Base-by-base conservation (phyloP, 2,329 filamentous ascomycete genomes). In the Botrytis cinerea region DNA sequence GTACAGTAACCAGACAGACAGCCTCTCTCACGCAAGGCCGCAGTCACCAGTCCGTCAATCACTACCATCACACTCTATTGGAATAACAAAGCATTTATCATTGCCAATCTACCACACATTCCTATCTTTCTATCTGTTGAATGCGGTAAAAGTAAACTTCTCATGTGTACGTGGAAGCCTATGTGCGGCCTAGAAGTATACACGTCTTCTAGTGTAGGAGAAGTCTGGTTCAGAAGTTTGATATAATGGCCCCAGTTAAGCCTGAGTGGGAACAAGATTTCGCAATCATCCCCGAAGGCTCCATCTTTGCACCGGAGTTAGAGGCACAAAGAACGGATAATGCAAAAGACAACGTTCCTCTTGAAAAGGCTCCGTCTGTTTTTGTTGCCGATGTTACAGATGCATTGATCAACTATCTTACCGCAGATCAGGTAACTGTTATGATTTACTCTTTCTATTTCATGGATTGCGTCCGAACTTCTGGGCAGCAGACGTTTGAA, bases 231-330 rank as follows among this genome's bases (percentile, higher is more conserved):
- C n/a, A 14, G 46, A 43, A 38, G 12, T 14, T 69, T 57, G 66
- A 32, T 59, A 43, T 2, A 28, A 67, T 57, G 66, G 16, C 46
- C 18, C 64, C 46, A 40, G 18, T 28, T 32, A 7, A 54, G 1
- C 66, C 35, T 40, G 28, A 28, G 35, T 7, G 51, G n/a, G 18
- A 45, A 69, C 57, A 18, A n/a, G 14, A 6, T 32, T 57, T 69
- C 20, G n/a, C 48, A 25, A 69, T 45, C 25, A 69, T 32, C 45
- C 66, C 48, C 18, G 51, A 45, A 10, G 32, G 25, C 12, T 69
- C 54, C 18, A 14, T 69, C n/a, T 57, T 68, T 68, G 64, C 64
- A 57, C 35, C 57, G 48, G 66, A 69, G 20, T 32, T 66, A 35
- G 45, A 18, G 16, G 45, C 51, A 57, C 48, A 38, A 57, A 57